Evolutionary conservation across 331 rosid species (phyloP).

Genomic region (Quercus phellos): DNA sequence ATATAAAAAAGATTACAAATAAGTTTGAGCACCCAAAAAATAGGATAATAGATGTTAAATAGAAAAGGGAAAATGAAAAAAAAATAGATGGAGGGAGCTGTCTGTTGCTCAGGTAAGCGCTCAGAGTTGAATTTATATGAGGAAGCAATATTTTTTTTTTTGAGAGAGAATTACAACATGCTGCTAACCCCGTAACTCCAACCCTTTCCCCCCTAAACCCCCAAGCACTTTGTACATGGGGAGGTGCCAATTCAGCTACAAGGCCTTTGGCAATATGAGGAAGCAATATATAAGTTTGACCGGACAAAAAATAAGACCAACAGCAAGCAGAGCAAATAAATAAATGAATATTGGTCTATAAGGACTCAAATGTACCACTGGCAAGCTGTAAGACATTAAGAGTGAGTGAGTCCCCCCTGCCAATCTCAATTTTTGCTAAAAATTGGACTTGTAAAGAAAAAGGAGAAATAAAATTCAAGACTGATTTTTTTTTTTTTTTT

Average conservation of each 20-base stretch:
- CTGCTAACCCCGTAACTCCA: too few relatives aligned
- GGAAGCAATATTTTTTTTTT: too few relatives aligned
- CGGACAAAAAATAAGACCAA: not conserved
- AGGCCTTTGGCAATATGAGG: too few relatives aligned
- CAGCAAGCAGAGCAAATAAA: not conserved
- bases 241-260: too few relatives aligned
- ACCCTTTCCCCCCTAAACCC: too few relatives aligned
- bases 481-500: too few relatives aligned
- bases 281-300: too few relatives aligned
- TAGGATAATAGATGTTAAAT: not conserved
- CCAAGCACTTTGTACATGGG: too few relatives aligned
- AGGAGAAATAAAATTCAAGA: too few relatives aligned
- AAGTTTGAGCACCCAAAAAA: not conserved
- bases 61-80: not conserved
- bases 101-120: slow-evolving; percentile 24
- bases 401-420: too few relatives aligned
- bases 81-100: not conserved
- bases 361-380: not conserved
- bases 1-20: not conserved
- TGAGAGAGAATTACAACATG: too few relatives aligned
- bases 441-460: not conserved
- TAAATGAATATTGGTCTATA: not conserved
- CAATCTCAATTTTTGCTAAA: not conserved
- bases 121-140: not conserved
- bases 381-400: not conserved